Evolutionary conservation across 768 basidiomycete species (phyloP).

Genomic region (Tylopilus felleus): DNA sequence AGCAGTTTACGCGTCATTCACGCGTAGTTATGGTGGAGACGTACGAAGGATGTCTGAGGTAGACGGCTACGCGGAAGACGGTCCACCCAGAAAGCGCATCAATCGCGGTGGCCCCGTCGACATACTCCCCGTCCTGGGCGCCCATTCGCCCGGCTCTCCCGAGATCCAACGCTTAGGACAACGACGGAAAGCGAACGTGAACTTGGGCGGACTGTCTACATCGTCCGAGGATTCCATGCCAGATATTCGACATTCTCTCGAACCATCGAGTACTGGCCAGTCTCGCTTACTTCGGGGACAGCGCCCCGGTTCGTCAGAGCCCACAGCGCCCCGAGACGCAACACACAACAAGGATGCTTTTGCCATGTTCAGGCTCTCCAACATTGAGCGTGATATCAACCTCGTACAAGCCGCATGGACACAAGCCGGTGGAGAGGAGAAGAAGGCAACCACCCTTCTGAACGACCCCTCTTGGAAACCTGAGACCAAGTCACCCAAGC

Average conservation of each 20-base stretch:
- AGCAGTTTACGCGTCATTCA: constrained; percentile 50
- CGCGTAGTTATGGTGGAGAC: constrained; percentile 39
- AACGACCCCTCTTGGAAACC: constrained; percentile 56
- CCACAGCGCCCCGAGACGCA: constrained; percentile 25
- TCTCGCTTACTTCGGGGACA: constrained; percentile 55
- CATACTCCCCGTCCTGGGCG: constrained; percentile 23
- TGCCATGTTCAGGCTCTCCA: constrained; percentile 59
- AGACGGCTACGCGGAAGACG: constrained; percentile 46
- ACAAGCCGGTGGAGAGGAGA: constrained; percentile 57
- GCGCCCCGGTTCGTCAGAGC: constrained; percentile 32
- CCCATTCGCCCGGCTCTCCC: constrained; percentile 49
- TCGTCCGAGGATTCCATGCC: constrained; percentile 72
- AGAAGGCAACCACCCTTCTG: constrained; percentile 56
- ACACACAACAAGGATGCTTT: constrained; percentile 33
- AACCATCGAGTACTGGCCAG: constrained; percentile 37
- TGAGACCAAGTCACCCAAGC: constrained; percentile 12
- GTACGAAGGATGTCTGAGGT: constrained; percentile 37
- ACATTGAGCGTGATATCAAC: constrained; percentile 41
- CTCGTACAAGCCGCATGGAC: constrained; percentile 65
- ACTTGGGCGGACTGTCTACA: constrained; percentile 44
- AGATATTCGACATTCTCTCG: constrained; percentile 41
- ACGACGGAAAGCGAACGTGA: constrained; percentile 39
- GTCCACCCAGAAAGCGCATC: constrained; percentile 68
- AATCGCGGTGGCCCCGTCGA: constrained; percentile 49
- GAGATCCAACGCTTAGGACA: constrained; percentile 52